Percentiles rank a stretch among this genome's conserved stretches.
Evolutionary conservation across 177 flowering plant species (phyloP).

Genomic region (Vitis hybrid): DNA sequence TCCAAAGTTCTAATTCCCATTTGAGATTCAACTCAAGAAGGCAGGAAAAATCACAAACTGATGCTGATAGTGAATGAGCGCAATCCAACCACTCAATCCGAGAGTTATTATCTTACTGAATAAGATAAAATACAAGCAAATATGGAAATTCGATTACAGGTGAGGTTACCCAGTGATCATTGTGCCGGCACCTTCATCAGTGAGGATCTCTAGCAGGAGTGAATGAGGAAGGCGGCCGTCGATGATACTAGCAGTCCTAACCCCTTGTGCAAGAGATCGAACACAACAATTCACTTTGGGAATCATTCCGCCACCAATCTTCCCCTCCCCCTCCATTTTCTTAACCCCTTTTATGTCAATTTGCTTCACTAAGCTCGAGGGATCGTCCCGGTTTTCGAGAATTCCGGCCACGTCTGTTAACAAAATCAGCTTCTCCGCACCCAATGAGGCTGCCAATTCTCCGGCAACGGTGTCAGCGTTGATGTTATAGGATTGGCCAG

Average conservation of each 20-base stretch:
- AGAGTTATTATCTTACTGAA: too few relatives aligned
- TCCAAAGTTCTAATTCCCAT: too few relatives aligned
- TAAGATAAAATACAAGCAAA: too few relatives aligned
- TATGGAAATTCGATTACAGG: too few relatives aligned
- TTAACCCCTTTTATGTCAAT: slow-evolving; percentile 81
- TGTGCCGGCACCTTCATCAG: slow-evolving; percentile 90
- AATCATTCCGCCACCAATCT: slow-evolving; percentile 90
- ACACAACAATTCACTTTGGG: slow-evolving; percentile 31
- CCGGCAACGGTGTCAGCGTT: slow-evolving; percentile 97
- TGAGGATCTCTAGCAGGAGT: slow-evolving; percentile 73
- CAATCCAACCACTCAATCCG: too few relatives aligned
- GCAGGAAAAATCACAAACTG: too few relatives aligned
- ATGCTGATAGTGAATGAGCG: too few relatives aligned
- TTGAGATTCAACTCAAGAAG: too few relatives aligned
- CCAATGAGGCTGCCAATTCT: slow-evolving; percentile 86
- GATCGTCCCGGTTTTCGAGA: slow-evolving; percentile 53
- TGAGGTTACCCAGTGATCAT: slow-evolving; percentile 76
- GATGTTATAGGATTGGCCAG: slow-evolving; percentile 78
- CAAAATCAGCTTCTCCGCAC: slow-evolving; percentile 89
- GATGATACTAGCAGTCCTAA: slow-evolving; percentile 80
- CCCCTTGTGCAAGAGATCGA: slow-evolving; percentile 12
- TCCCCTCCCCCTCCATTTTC: slow-evolving; percentile 75
- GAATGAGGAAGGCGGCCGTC: slow-evolving; percentile 88
- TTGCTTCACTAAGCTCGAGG: slow-evolving; percentile 73
- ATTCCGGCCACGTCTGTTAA: slow-evolving; percentile 91